Base-by-base conservation (phyloP, 495 filamentous ascomycete genomes). In the Sordaria brevicollis region DNA sequence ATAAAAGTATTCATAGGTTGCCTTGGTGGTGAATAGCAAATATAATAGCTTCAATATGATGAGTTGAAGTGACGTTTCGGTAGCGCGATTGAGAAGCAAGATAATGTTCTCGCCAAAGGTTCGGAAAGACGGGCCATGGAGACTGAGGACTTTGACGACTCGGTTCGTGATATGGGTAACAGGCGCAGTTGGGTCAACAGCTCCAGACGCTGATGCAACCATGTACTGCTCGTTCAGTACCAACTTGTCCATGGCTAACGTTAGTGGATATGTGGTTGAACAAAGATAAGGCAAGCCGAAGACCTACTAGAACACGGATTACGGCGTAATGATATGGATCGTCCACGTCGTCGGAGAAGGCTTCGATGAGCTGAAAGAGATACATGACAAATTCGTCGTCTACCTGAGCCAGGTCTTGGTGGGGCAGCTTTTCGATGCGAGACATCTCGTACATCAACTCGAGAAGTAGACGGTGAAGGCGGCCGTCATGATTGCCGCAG, bases 31-130 rank as follows among this genome's bases (percentile, higher is more conserved):
- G 80, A 98, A 98, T 10, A 98, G 86, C 43, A 99, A 88, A 79
- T 97, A 99, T 34, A 99, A 84, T 19, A 97, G 88, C 76, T 99
- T 99, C 57, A 99, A 86, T 67, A 97, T 98, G 4, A 99, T 86
- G 19, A 99, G 87, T 78, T 99, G 95, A 35, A 96, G 86, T 5
- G 92, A 93, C 4, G 93, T 95, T 76, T 97, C 93, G 66, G 91
- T 93, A 84, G 98, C 95, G 72, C 95, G 91, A 78, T 99, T 99
- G 39, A 99, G 88, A 9, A 98, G 87, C 13, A 99, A 86, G 73
- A 99, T 98, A 74, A 99, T 92, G 77, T 98, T 98, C 81, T 97
- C 94, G 67, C 95, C 95, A 80, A 99, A 98, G 2, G 94, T 97
- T 76, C 93, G 94, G 80, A 92, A 98, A 15, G 83, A 80, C 43